Percentiles rank a stretch among this genome's conserved stretches.
phyloP scores from a whole-genome alignment of 352 stramenopile genomes.

The Hyaloperonospora arabidopsidis region DNA sequence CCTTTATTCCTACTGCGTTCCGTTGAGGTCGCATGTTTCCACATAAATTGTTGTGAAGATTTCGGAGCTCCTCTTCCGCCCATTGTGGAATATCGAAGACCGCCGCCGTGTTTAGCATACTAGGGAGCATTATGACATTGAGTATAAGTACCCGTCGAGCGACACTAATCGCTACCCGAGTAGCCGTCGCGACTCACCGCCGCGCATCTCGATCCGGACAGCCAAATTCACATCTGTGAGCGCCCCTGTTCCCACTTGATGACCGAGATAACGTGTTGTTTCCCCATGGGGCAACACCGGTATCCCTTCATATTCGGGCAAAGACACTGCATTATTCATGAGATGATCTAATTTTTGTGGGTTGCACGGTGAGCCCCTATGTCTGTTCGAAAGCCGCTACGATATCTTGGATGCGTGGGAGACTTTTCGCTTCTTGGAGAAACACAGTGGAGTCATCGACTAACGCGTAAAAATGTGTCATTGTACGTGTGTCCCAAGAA shows the following conservation, averaged over 20 bases:
- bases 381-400: too few relatives aligned
- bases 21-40: background rate
- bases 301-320: background rate
- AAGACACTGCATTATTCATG: background rate
- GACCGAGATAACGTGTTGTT: too few relatives aligned
- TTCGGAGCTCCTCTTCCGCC: background rate
- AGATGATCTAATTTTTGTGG: slow-evolving; percentile 1
- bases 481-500: too few relatives aligned
- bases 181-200: background rate
- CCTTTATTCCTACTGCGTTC: too few relatives aligned
- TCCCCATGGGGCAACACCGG: background rate
- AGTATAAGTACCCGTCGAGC: background rate
- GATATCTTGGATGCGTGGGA: too few relatives aligned
- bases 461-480: too few relatives aligned
- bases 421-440: too few relatives aligned
- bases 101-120: background rate
- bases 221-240: too few relatives aligned
- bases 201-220: background rate
- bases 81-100: background rate
- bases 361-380: background rate
- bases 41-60: background rate
- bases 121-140: background rate
- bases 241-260: too few relatives aligned
- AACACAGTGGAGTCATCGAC: too few relatives aligned
- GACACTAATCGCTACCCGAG: background rate